These are phyloP conservation scores for Kluyveromyces starmeri DNA, from an alignment of 805 yeast genomes.

Conservation along the genomic window DNA sequence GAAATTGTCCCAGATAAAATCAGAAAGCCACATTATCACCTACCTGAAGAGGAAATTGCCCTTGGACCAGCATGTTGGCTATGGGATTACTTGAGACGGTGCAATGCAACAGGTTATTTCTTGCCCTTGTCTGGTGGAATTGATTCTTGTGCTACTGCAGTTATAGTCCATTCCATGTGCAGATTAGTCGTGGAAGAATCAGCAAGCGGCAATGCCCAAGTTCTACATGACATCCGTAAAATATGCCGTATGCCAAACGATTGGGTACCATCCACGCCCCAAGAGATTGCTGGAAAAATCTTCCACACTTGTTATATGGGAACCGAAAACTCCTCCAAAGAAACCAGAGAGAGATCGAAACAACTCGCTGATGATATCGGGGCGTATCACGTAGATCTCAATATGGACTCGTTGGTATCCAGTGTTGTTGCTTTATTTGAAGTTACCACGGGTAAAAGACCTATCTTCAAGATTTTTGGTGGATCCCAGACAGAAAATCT, in stretches of 20 bases:
- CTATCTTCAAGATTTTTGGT: slow-evolving; percentile 86
- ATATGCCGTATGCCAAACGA: slow-evolving; percentile 48
- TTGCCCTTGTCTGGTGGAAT: slow-evolving; percentile 95
- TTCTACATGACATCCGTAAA: slow-evolving; percentile 62
- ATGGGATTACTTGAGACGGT: slow-evolving; percentile 95
- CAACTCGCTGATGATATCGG: slow-evolving; percentile 70
- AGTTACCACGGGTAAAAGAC: slow-evolving; percentile 82
- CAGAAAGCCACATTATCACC: slow-evolving; percentile 49
- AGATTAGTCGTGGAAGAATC: slow-evolving; percentile 69
- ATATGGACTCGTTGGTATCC: slow-evolving; percentile 77
- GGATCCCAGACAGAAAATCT: slow-evolving; percentile 87
- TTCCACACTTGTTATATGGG: slow-evolving; percentile 96
- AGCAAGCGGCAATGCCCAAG: slow-evolving; percentile 60
- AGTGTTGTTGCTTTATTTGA: slow-evolving; percentile 73
- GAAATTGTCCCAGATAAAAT: slow-evolving; percentile 47
- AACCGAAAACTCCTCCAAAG: slow-evolving; percentile 81
- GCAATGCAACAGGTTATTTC: slow-evolving; percentile 84
- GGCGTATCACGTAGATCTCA: slow-evolving; percentile 82
- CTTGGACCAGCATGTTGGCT: slow-evolving; percentile 99
- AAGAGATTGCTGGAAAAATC: slow-evolving; percentile 62
- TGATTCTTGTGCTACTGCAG: slow-evolving; percentile 96
- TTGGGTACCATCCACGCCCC: slow-evolving; percentile 67
- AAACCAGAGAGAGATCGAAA: slow-evolving; percentile 77
- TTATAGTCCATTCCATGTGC: slow-evolving; percentile 92
- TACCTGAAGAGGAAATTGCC: slow-evolving; percentile 94